Percentiles rank a stretch among this genome's conserved stretches.
Conservation (phyloP, 768 basidiomycete species). For the Suillus hirtellus region DNA sequence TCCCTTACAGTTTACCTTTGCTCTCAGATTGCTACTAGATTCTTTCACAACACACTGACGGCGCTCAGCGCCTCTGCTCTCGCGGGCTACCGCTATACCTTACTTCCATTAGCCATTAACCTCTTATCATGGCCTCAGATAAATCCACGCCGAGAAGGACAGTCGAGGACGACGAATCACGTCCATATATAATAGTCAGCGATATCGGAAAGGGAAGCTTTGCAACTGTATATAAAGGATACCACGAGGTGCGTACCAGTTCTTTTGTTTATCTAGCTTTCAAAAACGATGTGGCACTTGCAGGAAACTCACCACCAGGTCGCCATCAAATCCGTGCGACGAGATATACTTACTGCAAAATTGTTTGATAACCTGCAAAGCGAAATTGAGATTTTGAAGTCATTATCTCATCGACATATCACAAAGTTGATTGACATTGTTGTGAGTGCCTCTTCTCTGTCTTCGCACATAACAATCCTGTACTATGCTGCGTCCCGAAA, state of each 20-base stretch:
- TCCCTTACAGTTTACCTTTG: conserved; percentile 3
- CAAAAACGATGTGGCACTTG: conserved; percentile 7
- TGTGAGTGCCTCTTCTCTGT: conserved; percentile 44
- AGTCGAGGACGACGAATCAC: conserved; percentile 67
- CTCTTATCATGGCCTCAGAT: conserved; percentile 28
- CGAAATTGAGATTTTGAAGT: conserved; percentile 96
- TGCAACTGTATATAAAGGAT: conserved; percentile 94
- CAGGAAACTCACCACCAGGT: conserved; percentile 79
- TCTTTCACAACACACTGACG: background rate
- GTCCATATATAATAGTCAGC: conserved; percentile 73
- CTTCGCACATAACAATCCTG: background rate
- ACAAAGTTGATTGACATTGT: conserved; percentile 92
- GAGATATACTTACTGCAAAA: conserved; percentile 85
- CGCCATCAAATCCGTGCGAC: conserved; percentile 93
- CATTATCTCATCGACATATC: conserved; percentile 89
- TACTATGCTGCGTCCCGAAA: background rate
- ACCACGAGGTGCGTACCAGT: conserved; percentile 70
- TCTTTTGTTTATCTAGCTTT: background rate
- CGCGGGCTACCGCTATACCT: conserved; percentile 8
- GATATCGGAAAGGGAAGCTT: conserved; percentile 92
- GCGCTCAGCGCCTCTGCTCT: conserved; percentile 8
- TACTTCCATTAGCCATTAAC: background rate
- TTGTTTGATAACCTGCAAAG: conserved; percentile 97
- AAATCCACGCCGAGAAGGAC: conserved; percentile 27
- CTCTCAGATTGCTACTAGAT: background rate